These are phyloP conservation scores for Climacium dendroides DNA, from an alignment of 225 moss, liverwort and hornwort species.

Conservation along the genomic window DNA sequence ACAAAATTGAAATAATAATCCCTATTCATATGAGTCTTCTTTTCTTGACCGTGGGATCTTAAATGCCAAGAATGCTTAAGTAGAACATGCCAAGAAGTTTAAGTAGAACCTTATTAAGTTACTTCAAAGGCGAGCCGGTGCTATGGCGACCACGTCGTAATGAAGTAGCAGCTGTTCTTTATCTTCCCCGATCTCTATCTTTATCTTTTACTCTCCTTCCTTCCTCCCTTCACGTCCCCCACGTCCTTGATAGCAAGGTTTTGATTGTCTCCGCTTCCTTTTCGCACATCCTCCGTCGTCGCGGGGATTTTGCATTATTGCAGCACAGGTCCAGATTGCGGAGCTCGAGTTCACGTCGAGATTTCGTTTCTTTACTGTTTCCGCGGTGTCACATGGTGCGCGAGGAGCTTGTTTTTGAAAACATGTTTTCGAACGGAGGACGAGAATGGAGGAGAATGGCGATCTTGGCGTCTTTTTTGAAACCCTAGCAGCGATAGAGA, in stretches of 20 bases:
- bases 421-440: background rate
- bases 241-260: background rate
- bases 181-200: background rate
- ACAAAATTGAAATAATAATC: background rate
- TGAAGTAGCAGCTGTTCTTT: background rate
- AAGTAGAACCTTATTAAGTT: background rate
- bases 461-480: background rate
- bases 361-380: no score
- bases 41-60: background rate
- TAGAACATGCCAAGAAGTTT: background rate
- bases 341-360: background rate
- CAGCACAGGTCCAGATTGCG: background rate
- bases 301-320: slow-evolving; percentile 14
- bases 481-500: slow-evolving; percentile 11
- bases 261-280: background rate
- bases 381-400: background rate
- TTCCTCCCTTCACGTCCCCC: background rate
- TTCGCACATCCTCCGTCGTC: background rate
- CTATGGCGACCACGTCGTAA: background rate
- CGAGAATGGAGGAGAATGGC: background rate
- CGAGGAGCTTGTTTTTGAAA: background rate
- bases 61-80: background rate
- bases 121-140: background rate
- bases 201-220: background rate
- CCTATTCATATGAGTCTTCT: no score